phyloP scores from a whole-genome alignment of 148 eudicot genomes.

The Dysphania ambrosioides region DNA sequence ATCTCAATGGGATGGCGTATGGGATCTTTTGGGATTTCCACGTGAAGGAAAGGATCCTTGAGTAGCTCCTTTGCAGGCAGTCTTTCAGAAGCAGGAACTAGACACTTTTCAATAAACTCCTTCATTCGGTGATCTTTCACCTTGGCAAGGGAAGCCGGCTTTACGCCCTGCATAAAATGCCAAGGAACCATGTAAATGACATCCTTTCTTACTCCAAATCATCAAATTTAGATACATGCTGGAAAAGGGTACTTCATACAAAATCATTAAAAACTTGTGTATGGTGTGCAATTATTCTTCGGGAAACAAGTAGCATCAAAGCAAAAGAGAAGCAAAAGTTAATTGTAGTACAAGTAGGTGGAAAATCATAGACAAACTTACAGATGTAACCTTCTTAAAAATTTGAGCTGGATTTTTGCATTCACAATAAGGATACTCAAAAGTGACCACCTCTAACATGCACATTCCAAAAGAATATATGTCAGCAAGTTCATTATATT shows the following conservation, averaged over 20 bases:
- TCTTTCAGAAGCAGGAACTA: conserved; percentile 60
- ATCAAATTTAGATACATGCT: not conserved
- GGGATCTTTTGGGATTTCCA: conserved; percentile 33
- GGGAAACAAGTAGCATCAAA: not conserved
- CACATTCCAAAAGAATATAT: conserved; percentile 95
- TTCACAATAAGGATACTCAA: conserved; percentile 81
- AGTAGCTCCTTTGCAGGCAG: conserved; percentile 67
- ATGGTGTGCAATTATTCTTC: not conserved
- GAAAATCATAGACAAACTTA: conserved; percentile 35
- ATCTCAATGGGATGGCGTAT: conserved; percentile 26
- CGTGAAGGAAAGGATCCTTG: conserved; percentile 53
- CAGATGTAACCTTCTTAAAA: conserved; percentile 67
- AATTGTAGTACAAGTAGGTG: not conserved
- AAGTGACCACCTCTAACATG: conserved; percentile 80
- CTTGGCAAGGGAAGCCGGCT: conserved; percentile 74
- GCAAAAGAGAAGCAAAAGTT: not conserved
- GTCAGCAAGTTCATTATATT: conserved; percentile 82
- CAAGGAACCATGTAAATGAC: not conserved
- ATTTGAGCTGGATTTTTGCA: conserved; percentile 92
- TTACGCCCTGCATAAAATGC: conserved; percentile 51
- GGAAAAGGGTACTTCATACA: not conserved
- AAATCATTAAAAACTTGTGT: not conserved
- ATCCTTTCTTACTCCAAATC: not conserved
- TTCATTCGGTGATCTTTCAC: conserved; percentile 55
- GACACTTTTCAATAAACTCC: conserved; percentile 75